Evolutionary conservation across 129 eudicot species (phyloP), one percentile per base, ranked within the genome.

Genomic region (Centaurea solstitialis): DNA sequence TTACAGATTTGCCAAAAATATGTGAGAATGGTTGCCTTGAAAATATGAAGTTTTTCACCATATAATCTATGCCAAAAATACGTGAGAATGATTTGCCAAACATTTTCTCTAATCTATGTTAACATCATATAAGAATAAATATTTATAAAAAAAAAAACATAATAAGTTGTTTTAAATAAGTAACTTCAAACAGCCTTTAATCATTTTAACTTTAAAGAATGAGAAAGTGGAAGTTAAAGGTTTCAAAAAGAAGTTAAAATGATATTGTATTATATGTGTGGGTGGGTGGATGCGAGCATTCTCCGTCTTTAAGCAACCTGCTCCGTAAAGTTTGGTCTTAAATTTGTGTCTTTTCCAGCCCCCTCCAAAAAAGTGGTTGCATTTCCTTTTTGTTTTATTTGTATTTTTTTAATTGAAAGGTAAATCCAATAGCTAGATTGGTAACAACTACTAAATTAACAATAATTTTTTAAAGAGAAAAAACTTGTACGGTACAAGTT

Each of bases 241-340:
- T 20, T 61, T 72, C 5, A 20, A 69, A 69, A 79, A 78, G 50
- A 0, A 50, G 39, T 37, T 76, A 37, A n/a, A 37, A 37, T 8
- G 22, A 76, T 10, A 75, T 33, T 3, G 33, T 57, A 11, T 35
- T 68, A 64, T n/a, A 26, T 62, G 74, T 33, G 81, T 77, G 81
- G 71, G 81, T n/a, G n/a, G 47, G 72, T 40, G 38, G 39, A 12
- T 2, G 53, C 76, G 33, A 18, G 21, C 76, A 8, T 79, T 50
- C 7, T 23, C 5, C 76, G 77, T 79, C 82, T 79, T 79, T 79
- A 79, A 70, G 82, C 75, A 79, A 70, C 83, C 83, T 79, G 77
- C 83, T 79, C 83, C 77, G 62, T 71, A 79, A 79, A 79, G 83
- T 79, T 57, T 79, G 77, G 71, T 62, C 70, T 37, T 37, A 57